Percentiles rank a stretch among this genome's conserved stretches.
Conservation (phyloP, 768 basidiomycete genomes). For the Tephrocybe sp. region DNA sequence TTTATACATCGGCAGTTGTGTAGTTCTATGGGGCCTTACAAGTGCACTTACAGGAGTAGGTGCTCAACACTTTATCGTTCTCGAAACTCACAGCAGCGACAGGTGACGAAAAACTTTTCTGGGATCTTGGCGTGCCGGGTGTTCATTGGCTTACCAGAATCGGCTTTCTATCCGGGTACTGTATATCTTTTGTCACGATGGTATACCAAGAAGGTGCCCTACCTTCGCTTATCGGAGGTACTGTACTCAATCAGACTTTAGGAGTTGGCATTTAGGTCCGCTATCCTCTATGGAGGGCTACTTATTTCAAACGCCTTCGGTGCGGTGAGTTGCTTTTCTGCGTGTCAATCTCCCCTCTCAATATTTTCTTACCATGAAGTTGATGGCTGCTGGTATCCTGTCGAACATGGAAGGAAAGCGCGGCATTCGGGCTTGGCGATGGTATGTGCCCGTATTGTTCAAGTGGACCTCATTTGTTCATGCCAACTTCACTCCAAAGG, state of each 20-base stretch:
- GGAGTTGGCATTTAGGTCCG: slow-evolving; percentile 68
- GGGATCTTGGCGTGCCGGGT: slow-evolving; percentile 58
- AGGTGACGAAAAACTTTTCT: slow-evolving; percentile 55
- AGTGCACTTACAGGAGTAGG: slow-evolving; percentile 63
- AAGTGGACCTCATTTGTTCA: not conserved
- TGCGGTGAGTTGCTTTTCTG: slow-evolving; percentile 37
- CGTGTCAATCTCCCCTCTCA: no score
- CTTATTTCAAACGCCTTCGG: slow-evolving; percentile 71
- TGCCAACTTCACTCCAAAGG: slow-evolving; percentile 32
- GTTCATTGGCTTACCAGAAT: slow-evolving; percentile 65
- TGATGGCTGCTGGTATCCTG: slow-evolving; percentile 77
- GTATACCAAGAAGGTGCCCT: slow-evolving; percentile 54
- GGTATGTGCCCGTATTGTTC: slow-evolving; percentile 34
- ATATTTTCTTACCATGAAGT: slow-evolving; percentile 27
- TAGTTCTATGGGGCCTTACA: slow-evolving; percentile 62
- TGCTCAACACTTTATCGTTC: not conserved
- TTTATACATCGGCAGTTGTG: slow-evolving; percentile 58
- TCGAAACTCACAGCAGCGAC: not conserved
- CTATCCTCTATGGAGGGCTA: slow-evolving; percentile 58
- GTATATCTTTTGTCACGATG: slow-evolving; percentile 49
- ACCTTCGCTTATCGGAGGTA: not conserved
- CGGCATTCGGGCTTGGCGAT: slow-evolving; percentile 72
- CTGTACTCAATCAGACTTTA: slow-evolving; percentile 19
- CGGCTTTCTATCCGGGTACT: slow-evolving; percentile 66
- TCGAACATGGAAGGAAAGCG: slow-evolving; percentile 64